These are phyloP conservation scores for Pyrus hybrid DNA, from an alignment of 331 rosid genomes.

Conservation along the genomic window DNA sequence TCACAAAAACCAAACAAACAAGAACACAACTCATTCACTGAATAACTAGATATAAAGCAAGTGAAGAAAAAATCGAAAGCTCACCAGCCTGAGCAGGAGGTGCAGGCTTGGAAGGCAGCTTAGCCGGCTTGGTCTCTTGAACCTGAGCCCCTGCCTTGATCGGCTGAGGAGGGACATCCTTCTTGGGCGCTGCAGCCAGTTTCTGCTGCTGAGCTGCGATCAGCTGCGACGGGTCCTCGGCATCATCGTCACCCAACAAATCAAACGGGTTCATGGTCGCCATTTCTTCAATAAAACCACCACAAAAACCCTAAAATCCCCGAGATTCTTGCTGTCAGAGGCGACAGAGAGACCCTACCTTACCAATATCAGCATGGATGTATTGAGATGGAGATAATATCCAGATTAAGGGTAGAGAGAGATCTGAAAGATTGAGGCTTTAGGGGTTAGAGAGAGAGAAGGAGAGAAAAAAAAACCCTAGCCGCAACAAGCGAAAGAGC, in stretches of 20 bases:
- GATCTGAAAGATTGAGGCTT: conserved; percentile 19
- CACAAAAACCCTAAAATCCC: conserved; percentile 7
- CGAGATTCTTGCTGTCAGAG: conserved; percentile 15
- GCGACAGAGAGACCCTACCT: conserved; percentile 24
- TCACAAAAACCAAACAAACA: not conserved
- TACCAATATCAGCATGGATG: conserved; percentile 27
- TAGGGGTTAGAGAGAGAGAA: not conserved
- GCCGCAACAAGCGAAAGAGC: conserved; percentile 58
- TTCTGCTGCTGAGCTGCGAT: conserved; percentile 48
- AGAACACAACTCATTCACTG: not conserved
- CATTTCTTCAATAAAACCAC: conserved; percentile 40
- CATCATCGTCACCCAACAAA: conserved; percentile 82
- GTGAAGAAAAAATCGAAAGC: not conserved
- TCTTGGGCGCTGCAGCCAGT: conserved; percentile 54
- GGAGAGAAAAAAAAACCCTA: conserved; percentile 46
- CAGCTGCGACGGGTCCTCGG: conserved; percentile 80
- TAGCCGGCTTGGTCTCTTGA: conserved; percentile 42
- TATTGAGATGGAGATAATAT: not conserved
- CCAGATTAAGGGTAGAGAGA: not conserved
- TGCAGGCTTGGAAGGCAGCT: conserved; percentile 72
- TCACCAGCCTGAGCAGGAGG: conserved; percentile 90
- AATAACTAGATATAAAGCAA: not conserved
- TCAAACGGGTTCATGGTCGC: conserved; percentile 81
- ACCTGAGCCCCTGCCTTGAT: conserved; percentile 19
- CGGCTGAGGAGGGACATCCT: conserved; percentile 24